A percentile compares a stretch with the other conserved stretches of the same genome.
Conservation (phyloP, 2,329 filamentous ascomycete genomes). For the Colletotrichum lindemuthianum region DNA sequence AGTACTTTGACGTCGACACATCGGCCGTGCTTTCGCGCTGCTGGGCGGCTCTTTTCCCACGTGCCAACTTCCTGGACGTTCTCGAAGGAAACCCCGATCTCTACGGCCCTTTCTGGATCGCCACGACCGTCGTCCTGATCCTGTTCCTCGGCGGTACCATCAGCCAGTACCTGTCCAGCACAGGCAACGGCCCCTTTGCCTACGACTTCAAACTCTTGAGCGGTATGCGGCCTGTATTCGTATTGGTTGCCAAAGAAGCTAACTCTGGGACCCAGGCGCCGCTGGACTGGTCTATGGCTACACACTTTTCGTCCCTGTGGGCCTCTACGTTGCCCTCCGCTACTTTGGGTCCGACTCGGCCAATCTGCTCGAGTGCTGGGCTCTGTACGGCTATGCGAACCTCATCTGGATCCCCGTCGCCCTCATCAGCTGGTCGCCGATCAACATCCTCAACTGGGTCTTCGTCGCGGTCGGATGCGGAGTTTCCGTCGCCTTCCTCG, state of each 20-base stretch:
- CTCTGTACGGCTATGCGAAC: slow-evolving; percentile 95
- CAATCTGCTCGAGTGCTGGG: slow-evolving; percentile 94
- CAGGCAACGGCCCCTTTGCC: slow-evolving; percentile 77
- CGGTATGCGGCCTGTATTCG: slow-evolving; percentile 59
- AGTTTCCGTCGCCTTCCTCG: slow-evolving; percentile 82
- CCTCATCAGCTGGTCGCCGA: slow-evolving; percentile 87
- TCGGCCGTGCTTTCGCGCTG: slow-evolving; percentile 88
- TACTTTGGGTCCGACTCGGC: slow-evolving; percentile 97
- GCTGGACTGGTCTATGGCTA: slow-evolving; percentile 96
- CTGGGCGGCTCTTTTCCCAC: slow-evolving; percentile 87
- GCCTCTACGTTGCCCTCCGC: slow-evolving; percentile 85
- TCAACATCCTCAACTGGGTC: slow-evolving; percentile 89
- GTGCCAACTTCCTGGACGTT: slow-evolving; percentile 95
- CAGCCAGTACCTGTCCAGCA: slow-evolving; percentile 83
- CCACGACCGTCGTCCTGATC: slow-evolving; percentile 95
- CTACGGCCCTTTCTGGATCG: slow-evolving; percentile 99
- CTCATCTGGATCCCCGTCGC: slow-evolving; percentile 97
- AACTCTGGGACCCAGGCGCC: slow-evolving; percentile 64
- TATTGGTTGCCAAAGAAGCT: slow-evolving; percentile 9
- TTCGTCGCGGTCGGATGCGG: slow-evolving; percentile 91
- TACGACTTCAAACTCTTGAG: slow-evolving; percentile 93
- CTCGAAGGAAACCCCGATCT: slow-evolving; percentile 96
- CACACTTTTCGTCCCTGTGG: slow-evolving; percentile 85
- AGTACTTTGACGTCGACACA: slow-evolving; percentile 99
- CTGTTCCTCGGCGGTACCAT: slow-evolving; percentile 96